Conservation (phyloP, 75 land plant genomes). For the Pseudotsuga menziesii region DNA sequence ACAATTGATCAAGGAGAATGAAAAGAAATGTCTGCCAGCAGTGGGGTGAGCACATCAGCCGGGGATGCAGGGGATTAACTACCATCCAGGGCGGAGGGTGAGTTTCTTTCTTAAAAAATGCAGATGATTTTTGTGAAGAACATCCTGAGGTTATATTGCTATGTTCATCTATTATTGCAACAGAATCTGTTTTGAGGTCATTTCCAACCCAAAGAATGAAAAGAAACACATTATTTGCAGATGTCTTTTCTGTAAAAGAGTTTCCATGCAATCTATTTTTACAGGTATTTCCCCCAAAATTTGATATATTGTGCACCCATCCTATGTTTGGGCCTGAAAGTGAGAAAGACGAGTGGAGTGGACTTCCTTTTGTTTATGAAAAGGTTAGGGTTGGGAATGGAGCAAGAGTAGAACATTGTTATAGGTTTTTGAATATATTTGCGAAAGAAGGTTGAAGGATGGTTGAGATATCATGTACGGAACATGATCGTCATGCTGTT, state of each 20-base stretch:
- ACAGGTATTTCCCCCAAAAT: slow-evolving; percentile 46
- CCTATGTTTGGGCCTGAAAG: slow-evolving; percentile 93
- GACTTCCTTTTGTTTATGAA: slow-evolving; percentile 70
- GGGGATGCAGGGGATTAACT: no score
- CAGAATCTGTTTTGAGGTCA: slow-evolving; percentile 48
- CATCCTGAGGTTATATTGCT: slow-evolving; percentile 82
- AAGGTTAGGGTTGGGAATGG: slow-evolving; percentile 57
- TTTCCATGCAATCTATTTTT: slow-evolving; percentile 64
- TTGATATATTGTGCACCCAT: slow-evolving; percentile 84
- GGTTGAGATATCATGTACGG: slow-evolving; percentile 79
- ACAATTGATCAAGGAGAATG: no score
- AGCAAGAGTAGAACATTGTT: slow-evolving; percentile 19
- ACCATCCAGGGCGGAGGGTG: no score
- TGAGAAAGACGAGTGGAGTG: slow-evolving; percentile 64
- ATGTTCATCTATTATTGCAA: slow-evolving; percentile 72
- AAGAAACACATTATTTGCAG: slow-evolving; percentile 67
- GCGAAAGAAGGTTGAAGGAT: slow-evolving; percentile 66
- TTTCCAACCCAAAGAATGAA: slow-evolving; percentile 68
- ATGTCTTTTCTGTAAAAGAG: slow-evolving; percentile 85
- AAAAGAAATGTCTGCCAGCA: no score
- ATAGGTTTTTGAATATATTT: slow-evolving; percentile 56
- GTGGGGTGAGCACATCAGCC: no score
- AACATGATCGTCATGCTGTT: slow-evolving; percentile 69
- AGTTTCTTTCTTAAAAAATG: slow-evolving; percentile 40
- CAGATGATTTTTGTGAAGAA: slow-evolving; percentile 73